Base-by-base conservation (phyloP, 768 basidiomycete species). In the Rhizopogon rudus region DNA sequence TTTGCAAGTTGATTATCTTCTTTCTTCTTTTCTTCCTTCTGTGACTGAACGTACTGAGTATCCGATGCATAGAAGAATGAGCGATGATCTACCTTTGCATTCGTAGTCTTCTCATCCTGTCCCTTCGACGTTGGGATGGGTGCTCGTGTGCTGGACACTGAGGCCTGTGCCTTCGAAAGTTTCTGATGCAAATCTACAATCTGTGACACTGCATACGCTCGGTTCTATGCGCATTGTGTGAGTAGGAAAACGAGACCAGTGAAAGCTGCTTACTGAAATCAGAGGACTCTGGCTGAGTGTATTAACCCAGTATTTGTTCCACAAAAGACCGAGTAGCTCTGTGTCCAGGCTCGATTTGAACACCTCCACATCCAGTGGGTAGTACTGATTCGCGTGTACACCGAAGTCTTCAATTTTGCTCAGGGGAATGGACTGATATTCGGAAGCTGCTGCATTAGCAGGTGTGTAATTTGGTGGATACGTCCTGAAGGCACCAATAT, bases 301-400 rank as follows among this genome's bases (percentile, higher is more conserved):
- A 63, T 94, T 94, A 25, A 97, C 93, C 97, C 97, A 99, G 64
- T 99, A 99, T 72, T 98, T 98, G 73, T 99, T 98, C 96, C 96
- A 98, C 52, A 99, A 72, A 66, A 95, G 73, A 20, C 90, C 91
- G 42, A 99, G 78, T 3, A 99, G 74, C 64, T 94, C 86, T 31
- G 84, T 86, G 67, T 99, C 97, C 49, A 95, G 73, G 56, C 81
- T 85, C 25, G 87, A 91, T 71, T 97, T 98, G 83, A 97, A 99
- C 51, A 98, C 88, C 67, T 94, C 87, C 16, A 99, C 88, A 33
- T 96, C 94, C 13, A 99, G 79, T 22, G 83, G 89, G 68, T 99
- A 99, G 69, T 99, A 99, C 57, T 92, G 87, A 65, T 91, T 91
- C 35, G 96, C 94, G 65, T 99, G 97, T 4, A 98, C 97, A 69